These are phyloP conservation scores for Lodderomyces metapsilosis DNA, from an alignment of 1,139 yeast species.

Conservation along the genomic window DNA sequence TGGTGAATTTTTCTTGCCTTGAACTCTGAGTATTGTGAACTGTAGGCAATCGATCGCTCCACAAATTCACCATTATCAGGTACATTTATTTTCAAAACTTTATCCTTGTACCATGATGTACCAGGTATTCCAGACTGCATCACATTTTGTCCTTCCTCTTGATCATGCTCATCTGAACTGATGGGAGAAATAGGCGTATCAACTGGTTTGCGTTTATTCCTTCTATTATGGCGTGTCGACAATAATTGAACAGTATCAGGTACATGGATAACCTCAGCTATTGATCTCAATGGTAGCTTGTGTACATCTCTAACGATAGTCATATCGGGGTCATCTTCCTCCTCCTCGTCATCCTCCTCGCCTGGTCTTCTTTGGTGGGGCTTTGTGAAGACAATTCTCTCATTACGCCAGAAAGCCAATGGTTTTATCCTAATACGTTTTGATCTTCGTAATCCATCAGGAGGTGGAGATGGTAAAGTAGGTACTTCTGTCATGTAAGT, in stretches of 20 bases:
- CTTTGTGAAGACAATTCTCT: constrained; percentile 63
- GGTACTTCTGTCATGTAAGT: constrained; percentile 1
- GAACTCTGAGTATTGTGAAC: constrained; percentile 1
- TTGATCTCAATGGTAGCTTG: constrained; percentile 53
- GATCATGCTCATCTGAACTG: constrained; percentile 4
- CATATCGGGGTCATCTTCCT: constrained; percentile 27
- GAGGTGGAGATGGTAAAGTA: constrained; percentile 44
- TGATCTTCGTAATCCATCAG: constrained; percentile 51
- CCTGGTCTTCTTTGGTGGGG: constrained; percentile 16
- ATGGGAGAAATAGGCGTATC: constrained; percentile 9
- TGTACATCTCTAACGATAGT: constrained; percentile 34
- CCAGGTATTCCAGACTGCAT: constrained; percentile 47
- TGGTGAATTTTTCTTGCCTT: neutral
- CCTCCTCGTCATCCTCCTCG: constrained; percentile 26
- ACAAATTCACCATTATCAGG: constrained; percentile 39
- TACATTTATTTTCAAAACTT: constrained; percentile 49
- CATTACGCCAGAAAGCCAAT: constrained; percentile 84
- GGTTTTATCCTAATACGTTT: constrained; percentile 69
- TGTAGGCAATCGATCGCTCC: constrained; percentile 4
- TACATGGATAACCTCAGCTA: constrained; percentile 56
- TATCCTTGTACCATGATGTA: constrained; percentile 56
- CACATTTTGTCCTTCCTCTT: constrained; percentile 29
- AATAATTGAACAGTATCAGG: constrained; percentile 24
- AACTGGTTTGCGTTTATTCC: constrained; percentile 10
- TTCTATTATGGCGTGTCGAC: constrained; percentile 8